These are phyloP conservation scores for Bonia amplexicaulis DNA, from an alignment of 176 grass and related monocot genomes.

Conservation along the genomic window DNA sequence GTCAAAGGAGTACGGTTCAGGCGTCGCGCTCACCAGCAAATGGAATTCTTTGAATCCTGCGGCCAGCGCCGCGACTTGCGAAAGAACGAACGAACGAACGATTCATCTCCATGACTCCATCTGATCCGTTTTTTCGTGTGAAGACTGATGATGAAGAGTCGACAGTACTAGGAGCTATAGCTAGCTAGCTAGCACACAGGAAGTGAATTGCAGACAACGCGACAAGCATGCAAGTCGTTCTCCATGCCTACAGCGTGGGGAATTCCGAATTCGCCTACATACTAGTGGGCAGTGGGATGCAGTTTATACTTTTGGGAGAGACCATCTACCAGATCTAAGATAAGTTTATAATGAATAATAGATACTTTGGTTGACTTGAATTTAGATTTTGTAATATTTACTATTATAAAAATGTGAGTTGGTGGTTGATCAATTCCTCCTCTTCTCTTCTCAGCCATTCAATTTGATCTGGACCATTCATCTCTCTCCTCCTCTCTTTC, in stretches of 20 bases:
- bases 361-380: too few relatives aligned
- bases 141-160: not conserved
- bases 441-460: too few relatives aligned
- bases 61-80: not conserved
- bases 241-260: not conserved
- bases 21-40: not conserved
- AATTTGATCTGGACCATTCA: too few relatives aligned
- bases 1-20: not conserved
- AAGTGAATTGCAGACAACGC: not conserved
- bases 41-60: not conserved
- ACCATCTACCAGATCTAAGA: too few relatives aligned
- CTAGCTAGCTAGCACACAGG: not conserved
- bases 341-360: too few relatives aligned
- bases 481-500: too few relatives aligned
- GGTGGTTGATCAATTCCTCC: too few relatives aligned
- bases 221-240: not conserved
- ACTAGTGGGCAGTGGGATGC: not conserved
- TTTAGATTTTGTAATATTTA: too few relatives aligned
- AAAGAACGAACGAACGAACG: too few relatives aligned
- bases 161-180: not conserved
- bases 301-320: not conserved
- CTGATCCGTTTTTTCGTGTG: not conserved
- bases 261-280: not conserved
- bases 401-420: too few relatives aligned
- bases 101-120: not conserved